Conservation (phyloP, 2,329 filamentous ascomycete genomes). For the Aschersonia sp. region DNA sequence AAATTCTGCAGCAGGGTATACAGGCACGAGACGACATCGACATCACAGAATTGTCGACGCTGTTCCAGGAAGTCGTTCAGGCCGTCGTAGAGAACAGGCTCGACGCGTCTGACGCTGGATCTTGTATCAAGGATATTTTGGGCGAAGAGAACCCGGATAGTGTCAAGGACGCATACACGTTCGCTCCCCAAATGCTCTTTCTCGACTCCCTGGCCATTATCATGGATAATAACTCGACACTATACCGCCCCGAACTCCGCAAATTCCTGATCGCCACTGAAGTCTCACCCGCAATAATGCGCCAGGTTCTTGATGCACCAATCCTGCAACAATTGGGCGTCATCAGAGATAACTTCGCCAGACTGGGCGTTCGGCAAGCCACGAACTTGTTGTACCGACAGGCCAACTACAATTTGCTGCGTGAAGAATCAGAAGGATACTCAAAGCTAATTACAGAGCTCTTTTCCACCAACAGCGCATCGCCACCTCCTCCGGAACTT, state of each 20-base stretch:
- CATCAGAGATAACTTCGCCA: conserved; percentile 71
- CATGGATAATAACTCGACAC: conserved; percentile 50
- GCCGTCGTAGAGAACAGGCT: conserved; percentile 58
- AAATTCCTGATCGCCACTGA: conserved; percentile 58
- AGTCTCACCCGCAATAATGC: conserved; percentile 59
- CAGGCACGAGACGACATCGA: conserved; percentile 55
- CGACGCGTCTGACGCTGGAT: conserved; percentile 53
- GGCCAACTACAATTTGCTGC: conserved; percentile 88
- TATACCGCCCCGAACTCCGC: conserved; percentile 37
- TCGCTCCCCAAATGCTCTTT: conserved; percentile 58
- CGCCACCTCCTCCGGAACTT: conserved; percentile 58
- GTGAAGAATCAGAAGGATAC: conserved; percentile 93
- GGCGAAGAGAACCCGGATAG: conserved; percentile 37
- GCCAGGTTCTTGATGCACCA: conserved; percentile 67
- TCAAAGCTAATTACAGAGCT: conserved; percentile 92
- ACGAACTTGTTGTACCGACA: conserved; percentile 91
- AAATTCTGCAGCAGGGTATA: conserved; percentile 49
- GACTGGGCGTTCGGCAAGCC: conserved; percentile 73
- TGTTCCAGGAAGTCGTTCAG: conserved; percentile 77
- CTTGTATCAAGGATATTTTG: conserved; percentile 59
- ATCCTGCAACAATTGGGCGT: conserved; percentile 64
- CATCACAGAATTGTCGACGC: conserved; percentile 48
- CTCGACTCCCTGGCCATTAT: conserved; percentile 72
- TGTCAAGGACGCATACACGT: conserved; percentile 32
- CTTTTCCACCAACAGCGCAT: conserved; percentile 70